These are phyloP conservation scores for Argentina anserina DNA, from an alignment of 306 rosid genomes.

Conservation along the genomic window DNA sequence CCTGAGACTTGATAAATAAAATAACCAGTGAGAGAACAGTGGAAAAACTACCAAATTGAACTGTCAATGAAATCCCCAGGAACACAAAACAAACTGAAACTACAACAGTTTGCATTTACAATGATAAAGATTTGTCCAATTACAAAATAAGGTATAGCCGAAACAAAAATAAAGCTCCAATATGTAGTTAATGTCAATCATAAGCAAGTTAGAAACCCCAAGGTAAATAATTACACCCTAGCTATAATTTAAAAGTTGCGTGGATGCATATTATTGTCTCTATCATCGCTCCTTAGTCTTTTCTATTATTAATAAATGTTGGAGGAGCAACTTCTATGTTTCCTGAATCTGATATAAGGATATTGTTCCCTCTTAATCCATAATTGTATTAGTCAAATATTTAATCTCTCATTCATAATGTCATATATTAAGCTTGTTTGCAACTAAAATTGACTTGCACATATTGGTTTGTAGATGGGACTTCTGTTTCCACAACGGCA, in stretches of 20 bases:
- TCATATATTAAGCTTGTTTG: background rate
- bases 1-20: constrained; percentile 1
- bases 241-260: background rate
- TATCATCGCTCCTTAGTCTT: background rate
- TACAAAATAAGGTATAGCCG: background rate
- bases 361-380: background rate
- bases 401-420: background rate
- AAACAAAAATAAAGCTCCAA: background rate
- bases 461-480: constrained; percentile 72
- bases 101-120: background rate
- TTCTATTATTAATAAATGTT: background rate
- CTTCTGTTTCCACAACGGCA: constrained; percentile 64
- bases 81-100: constrained; percentile 5
- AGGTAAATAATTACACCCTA: background rate
- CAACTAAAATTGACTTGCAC: constrained; percentile 19
- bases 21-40: background rate
- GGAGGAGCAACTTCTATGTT: background rate
- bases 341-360: background rate
- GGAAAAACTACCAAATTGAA: background rate
- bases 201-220: background rate
- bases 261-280: background rate
- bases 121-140: background rate
- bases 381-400: background rate
- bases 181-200: background rate
- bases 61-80: background rate